These are phyloP conservation scores for Calophaca sinica DNA, from an alignment of 306 rosid genomes.

Conservation along the genomic window DNA sequence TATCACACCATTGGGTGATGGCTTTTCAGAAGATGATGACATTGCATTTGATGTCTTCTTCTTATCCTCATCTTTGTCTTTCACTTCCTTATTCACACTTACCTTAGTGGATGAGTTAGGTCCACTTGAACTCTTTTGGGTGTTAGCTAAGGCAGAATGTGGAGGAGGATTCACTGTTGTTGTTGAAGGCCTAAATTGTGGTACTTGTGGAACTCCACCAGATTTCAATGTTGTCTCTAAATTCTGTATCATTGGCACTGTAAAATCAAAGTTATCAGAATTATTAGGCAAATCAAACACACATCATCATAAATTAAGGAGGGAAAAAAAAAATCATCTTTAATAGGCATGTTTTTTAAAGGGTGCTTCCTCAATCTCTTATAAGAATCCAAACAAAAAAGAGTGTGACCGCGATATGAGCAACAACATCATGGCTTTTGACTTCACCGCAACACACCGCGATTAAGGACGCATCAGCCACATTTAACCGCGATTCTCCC, in stretches of 20 bases:
- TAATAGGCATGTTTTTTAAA: not conserved
- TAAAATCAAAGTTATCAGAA: slow-evolving; percentile 23
- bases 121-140: slow-evolving; percentile 31
- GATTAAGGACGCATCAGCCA: no score
- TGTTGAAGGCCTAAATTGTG: slow-evolving; percentile 70
- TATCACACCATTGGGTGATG: slow-evolving; percentile 41
- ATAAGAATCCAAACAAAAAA: no score
- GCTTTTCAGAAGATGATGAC: slow-evolving; percentile 40
- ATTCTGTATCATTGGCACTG: slow-evolving; percentile 98
- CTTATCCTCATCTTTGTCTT: slow-evolving; percentile 37
- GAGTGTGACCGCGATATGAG: no score
- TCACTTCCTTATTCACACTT: slow-evolving; percentile 25
- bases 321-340: not conserved
- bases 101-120: slow-evolving; percentile 25
- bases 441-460: no score
- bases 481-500: no score
- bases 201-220: slow-evolving; percentile 84
- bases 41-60: slow-evolving; percentile 33
- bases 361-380: not conserved
- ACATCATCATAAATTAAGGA: not conserved
- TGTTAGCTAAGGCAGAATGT: not conserved
- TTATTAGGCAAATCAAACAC: not conserved
- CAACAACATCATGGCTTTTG: no score
- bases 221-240: slow-evolving; percentile 78
- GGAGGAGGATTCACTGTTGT: slow-evolving; percentile 32